A percentile compares a stretch with the other conserved stretches of the same genome.
phyloP scores from a whole-genome alignment of 176 grass and related monocot genomes.

The Otatea glauca region DNA sequence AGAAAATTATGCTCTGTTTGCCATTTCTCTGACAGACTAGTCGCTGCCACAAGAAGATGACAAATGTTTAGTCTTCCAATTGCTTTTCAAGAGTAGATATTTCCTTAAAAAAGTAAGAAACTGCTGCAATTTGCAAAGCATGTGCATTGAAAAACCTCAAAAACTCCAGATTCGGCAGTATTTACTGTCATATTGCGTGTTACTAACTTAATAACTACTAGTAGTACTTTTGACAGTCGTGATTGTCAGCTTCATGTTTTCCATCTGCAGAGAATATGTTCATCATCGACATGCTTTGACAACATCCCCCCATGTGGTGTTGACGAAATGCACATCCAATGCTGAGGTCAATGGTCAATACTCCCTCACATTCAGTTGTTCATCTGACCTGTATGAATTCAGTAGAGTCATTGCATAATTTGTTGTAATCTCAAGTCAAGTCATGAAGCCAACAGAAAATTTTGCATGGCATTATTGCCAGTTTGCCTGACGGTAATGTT shows the following conservation, averaged over 20 bases:
- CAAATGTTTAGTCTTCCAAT: not conserved
- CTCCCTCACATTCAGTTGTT: not conserved
- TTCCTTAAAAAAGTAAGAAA: not conserved
- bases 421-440: not conserved
- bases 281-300: not conserved
- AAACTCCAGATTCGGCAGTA: not conserved
- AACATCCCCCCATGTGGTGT: not conserved
- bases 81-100: not conserved
- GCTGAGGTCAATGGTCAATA: not conserved
- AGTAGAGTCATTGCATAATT: not conserved
- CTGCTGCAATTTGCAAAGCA: not conserved
- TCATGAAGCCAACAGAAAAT: not conserved
- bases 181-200: not conserved
- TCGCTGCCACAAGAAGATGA: not conserved
- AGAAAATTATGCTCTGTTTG: not conserved
- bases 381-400: not conserved
- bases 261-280: not conserved
- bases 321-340: conserved; percentile 7
- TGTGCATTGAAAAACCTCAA: conserved; percentile 29
- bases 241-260: not conserved
- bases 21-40: not conserved
- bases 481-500: not conserved
- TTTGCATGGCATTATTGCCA: not conserved
- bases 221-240: not conserved
- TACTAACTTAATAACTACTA: not conserved